Percentiles rank a stretch among this genome's conserved stretches.
phyloP scores from a whole-genome alignment of 306 rosid species.

The Fragaria ananassa region DNA sequence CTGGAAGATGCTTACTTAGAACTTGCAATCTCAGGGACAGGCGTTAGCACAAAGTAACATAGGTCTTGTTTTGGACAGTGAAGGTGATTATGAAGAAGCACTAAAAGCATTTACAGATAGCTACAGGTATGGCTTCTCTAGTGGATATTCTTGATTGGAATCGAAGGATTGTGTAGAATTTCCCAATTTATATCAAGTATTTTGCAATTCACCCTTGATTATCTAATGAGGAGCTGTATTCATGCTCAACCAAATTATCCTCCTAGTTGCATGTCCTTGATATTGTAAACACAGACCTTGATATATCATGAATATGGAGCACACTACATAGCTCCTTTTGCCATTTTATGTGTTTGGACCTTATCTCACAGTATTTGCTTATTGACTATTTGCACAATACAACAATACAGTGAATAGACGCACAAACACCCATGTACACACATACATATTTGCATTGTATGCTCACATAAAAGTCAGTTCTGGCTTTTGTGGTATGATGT shows the following conservation, averaged over 20 bases:
- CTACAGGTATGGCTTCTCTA: constrained; percentile 53
- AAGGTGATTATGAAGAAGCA: constrained; percentile 58
- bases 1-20: constrained; percentile 32
- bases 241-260: constrained; percentile 3
- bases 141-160: constrained; percentile 18
- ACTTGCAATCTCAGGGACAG: constrained; percentile 59
- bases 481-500: neutral
- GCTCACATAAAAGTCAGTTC: neutral
- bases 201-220: constrained; percentile 1
- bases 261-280: constrained; percentile 14
- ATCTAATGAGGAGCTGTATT: constrained; percentile 17
- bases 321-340: neutral
- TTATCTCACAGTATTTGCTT: neutral
- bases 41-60: constrained; percentile 64
- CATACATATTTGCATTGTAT: neutral
- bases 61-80: constrained; percentile 77
- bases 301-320: neutral
- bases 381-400: neutral
- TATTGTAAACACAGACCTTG: constrained; percentile 11
- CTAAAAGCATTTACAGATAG: constrained; percentile 66
- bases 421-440: too few species aligned
- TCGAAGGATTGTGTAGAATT: neutral
- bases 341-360: neutral
- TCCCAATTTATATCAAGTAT: neutral
- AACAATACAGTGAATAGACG: neutral